phyloP scores from a whole-genome alignment of 1,139 yeast species.

The Pichia sp. region DNA sequence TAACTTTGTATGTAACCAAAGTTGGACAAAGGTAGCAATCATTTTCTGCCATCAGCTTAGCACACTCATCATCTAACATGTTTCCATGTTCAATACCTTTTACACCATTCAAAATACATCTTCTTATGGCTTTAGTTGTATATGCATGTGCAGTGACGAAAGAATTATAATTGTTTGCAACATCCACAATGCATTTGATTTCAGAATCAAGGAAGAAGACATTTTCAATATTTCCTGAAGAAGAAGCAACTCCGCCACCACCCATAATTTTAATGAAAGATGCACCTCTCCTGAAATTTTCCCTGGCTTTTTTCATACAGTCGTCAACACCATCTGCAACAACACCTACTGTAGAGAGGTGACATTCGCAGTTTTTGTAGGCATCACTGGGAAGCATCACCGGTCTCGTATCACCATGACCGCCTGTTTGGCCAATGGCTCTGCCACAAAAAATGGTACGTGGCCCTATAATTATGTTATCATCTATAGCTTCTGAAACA shows the following conservation, averaged over 20 bases:
- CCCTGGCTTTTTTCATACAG: constrained; percentile 28
- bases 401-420: constrained; percentile 29
- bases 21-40: constrained; percentile 30
- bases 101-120: constrained; percentile 28
- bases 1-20: constrained; percentile 29
- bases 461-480: constrained; percentile 30
- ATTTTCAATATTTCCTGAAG: constrained; percentile 24
- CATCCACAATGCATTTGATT: constrained; percentile 28
- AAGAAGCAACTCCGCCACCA: constrained; percentile 28
- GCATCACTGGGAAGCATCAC: constrained; percentile 25
- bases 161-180: constrained; percentile 28
- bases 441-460: constrained; percentile 27
- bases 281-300: constrained; percentile 29
- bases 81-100: constrained; percentile 33
- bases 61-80: constrained; percentile 29
- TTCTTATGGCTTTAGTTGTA: constrained; percentile 26
- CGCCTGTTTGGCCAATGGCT: constrained; percentile 32
- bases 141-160: constrained; percentile 32
- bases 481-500: constrained; percentile 23
- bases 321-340: constrained; percentile 30
- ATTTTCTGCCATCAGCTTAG: constrained; percentile 26
- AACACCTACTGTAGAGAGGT: constrained; percentile 18
- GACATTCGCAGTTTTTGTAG: background rate
- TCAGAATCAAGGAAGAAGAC: constrained; percentile 29
- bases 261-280: constrained; percentile 26